phyloP scores from a whole-genome alignment of 116 monocot genomes.

The Cymodocea nodosa region DNA sequence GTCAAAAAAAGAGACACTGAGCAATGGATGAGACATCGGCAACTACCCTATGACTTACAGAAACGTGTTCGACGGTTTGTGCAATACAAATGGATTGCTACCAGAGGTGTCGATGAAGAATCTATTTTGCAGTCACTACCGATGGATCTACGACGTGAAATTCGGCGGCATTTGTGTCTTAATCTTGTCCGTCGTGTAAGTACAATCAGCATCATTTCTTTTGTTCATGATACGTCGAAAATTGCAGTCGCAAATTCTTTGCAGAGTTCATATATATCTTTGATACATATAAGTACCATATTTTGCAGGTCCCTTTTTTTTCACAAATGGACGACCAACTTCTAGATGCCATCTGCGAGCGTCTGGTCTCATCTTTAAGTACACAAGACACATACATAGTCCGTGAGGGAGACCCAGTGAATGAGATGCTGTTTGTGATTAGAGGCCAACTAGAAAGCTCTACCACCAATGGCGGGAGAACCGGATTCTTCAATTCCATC shows the following conservation, averaged over 20 bases:
- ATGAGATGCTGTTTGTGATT: constrained; percentile 88
- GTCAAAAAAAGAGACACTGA: constrained; percentile 82
- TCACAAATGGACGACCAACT: constrained; percentile 90
- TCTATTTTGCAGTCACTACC: constrained; percentile 67
- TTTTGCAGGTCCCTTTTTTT: constrained; percentile 78
- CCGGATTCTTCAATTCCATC: constrained; percentile 83
- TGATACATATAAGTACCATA: too few species aligned
- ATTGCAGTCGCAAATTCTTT: too few species aligned
- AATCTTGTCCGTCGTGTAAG: constrained; percentile 81
- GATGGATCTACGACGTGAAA: constrained; percentile 85
- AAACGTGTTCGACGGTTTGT: constrained; percentile 75
- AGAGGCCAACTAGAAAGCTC: constrained; percentile 80
- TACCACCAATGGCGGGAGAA: constrained; percentile 78
- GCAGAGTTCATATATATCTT: too few species aligned
- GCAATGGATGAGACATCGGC: constrained; percentile 96
- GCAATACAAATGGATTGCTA: constrained; percentile 95
- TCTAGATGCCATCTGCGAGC: constrained; percentile 81
- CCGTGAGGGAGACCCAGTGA: constrained; percentile 80
- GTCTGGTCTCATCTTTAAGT: constrained; percentile 66
- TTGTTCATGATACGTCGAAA: too few species aligned
- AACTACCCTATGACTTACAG: constrained; percentile 71
- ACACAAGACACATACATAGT: constrained; percentile 70
- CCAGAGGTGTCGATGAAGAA: constrained; percentile 93
- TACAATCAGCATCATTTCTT: constrained; percentile 3
- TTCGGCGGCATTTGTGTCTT: constrained; percentile 83